Percentiles rank a stretch among this genome's conserved stretches.
Conservation (phyloP, 345 rosid genomes). For the Rhizophora mangle region DNA sequence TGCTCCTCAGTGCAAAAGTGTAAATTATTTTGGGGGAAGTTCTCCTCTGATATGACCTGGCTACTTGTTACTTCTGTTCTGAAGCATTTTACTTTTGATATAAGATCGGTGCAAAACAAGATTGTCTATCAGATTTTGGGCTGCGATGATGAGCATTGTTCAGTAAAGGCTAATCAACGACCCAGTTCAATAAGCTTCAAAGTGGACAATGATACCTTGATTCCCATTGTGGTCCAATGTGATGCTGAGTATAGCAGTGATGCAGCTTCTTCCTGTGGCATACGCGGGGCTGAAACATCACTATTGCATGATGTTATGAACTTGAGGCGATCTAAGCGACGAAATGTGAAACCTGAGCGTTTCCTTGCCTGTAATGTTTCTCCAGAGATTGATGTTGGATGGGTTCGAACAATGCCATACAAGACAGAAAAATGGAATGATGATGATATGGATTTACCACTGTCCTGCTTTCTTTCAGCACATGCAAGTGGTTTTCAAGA, state of each 20-base stretch:
- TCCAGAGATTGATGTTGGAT: constrained; percentile 35
- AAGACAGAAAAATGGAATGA: constrained; percentile 44
- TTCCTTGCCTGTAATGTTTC: constrained; percentile 41
- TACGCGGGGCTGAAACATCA: constrained; percentile 12
- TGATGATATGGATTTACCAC: constrained; percentile 56
- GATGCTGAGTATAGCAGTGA: constrained; percentile 24
- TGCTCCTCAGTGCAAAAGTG: constrained; percentile 43
- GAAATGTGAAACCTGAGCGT: constrained; percentile 64
- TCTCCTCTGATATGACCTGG: constrained; percentile 64
- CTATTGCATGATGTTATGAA: constrained; percentile 39
- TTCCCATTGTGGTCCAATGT: constrained; percentile 41
- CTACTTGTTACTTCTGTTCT: constrained; percentile 59
- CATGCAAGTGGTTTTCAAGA: constrained; percentile 18
- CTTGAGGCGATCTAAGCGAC: constrained; percentile 72
- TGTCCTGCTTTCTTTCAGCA: constrained; percentile 37
- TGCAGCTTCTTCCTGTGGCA: constrained; percentile 19
- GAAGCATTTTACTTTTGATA: constrained; percentile 46
- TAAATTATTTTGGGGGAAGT: constrained; percentile 61
- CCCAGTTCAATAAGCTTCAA: constrained; percentile 45
- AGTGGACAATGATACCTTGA: constrained; percentile 41
- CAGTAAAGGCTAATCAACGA: constrained; percentile 20
- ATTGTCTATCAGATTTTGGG: constrained; percentile 54
- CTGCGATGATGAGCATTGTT: constrained; percentile 27
- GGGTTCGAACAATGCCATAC: constrained; percentile 44
- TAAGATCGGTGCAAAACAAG: constrained; percentile 56